A percentile compares a stretch with the other conserved stretches of the same genome.
These are phyloP conservation scores for Skeletonema tropicum DNA, from an alignment of 108 stramenopile species.

Conservation along the genomic window DNA sequence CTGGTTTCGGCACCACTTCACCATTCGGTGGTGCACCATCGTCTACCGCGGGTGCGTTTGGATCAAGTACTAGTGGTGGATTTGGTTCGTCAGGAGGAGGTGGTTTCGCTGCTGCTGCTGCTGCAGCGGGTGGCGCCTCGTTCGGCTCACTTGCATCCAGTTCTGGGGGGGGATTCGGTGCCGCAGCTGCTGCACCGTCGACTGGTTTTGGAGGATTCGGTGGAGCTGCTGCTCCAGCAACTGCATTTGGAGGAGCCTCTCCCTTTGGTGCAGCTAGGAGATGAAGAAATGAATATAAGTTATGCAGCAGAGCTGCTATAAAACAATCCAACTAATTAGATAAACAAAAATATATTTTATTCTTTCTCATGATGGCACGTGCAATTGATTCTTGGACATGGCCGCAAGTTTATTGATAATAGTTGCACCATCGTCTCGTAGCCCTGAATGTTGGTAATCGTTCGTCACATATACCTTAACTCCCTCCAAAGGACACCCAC, in stretches of 20 bases:
- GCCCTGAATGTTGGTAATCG: conserved; percentile 93
- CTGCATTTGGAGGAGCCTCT: conserved; percentile 17
- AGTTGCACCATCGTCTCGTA: conserved; percentile 86
- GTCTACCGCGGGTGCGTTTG: conserved; percentile 14
- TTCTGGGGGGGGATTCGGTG: conserved; percentile 1
- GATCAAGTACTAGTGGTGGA: conserved; percentile 31
- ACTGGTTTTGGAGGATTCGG: conserved; percentile 18
- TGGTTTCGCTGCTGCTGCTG: conserved; percentile 40
- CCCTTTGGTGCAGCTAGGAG: not conserved
- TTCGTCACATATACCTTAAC: conserved; percentile 89
- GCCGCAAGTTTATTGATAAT: conserved; percentile 84
- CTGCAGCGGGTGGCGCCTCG: conserved; percentile 16
- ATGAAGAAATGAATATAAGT: not conserved
- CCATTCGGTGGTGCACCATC: conserved; percentile 47
- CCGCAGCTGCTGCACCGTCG: not conserved
- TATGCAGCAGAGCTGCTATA: not conserved
- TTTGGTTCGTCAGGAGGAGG: conserved; percentile 51
- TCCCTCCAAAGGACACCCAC: conserved; percentile 69
- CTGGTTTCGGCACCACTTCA: conserved; percentile 33
- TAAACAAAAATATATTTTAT: not conserved
- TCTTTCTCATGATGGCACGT: conserved; percentile 44
- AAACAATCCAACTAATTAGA: not conserved
- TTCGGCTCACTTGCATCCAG: conserved; percentile 36
- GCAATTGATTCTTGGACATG: conserved; percentile 78
- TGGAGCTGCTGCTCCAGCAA: conserved; percentile 17